These are phyloP conservation scores for Phytophthora cryptogea DNA, from an alignment of 352 stramenopile genomes.

Conservation along the genomic window DNA sequence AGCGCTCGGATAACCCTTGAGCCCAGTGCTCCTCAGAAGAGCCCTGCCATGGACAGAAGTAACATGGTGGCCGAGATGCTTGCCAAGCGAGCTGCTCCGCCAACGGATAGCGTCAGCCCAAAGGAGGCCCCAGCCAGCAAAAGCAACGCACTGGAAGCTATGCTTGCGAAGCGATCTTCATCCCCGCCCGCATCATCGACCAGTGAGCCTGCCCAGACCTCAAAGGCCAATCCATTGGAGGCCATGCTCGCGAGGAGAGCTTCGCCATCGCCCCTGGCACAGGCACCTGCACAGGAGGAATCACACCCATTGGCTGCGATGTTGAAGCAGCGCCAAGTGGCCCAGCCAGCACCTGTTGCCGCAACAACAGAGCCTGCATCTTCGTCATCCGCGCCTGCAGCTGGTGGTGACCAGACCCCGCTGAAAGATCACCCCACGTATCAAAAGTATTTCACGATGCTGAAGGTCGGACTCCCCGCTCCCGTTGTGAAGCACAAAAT, in stretches of 20 bases:
- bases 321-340: slow-evolving; percentile 41
- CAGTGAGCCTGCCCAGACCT: slow-evolving; percentile 10
- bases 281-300: slow-evolving; percentile 9
- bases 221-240: slow-evolving; percentile 44
- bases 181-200: slow-evolving; percentile 4
- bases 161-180: slow-evolving; percentile 37
- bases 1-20: not conserved
- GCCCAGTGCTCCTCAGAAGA: slow-evolving; percentile 4
- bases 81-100: slow-evolving; percentile 24
- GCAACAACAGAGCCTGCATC: slow-evolving; percentile 5
- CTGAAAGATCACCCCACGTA: slow-evolving; percentile 76
- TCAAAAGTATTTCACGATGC: slow-evolving; percentile 82
- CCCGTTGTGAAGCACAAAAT: slow-evolving; percentile 83
- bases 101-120: slow-evolving; percentile 11
- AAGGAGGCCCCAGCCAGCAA: slow-evolving; percentile 11
- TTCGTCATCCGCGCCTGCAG: not conserved
- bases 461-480: slow-evolving; percentile 69
- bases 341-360: slow-evolving; percentile 17
- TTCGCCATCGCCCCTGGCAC: slow-evolving; percentile 6
- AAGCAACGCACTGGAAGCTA: slow-evolving; percentile 41
- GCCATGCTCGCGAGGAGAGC: slow-evolving; percentile 48
- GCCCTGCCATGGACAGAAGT: slow-evolving; percentile 18
- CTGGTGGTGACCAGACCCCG: slow-evolving; percentile 32
- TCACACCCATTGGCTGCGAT: slow-evolving; percentile 44
- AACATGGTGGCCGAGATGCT: slow-evolving; percentile 50